Percentiles rank a stretch among this genome's conserved stretches.
Conservation (phyloP, 441 rosid species). For the Arabidopsis lyrata region DNA sequence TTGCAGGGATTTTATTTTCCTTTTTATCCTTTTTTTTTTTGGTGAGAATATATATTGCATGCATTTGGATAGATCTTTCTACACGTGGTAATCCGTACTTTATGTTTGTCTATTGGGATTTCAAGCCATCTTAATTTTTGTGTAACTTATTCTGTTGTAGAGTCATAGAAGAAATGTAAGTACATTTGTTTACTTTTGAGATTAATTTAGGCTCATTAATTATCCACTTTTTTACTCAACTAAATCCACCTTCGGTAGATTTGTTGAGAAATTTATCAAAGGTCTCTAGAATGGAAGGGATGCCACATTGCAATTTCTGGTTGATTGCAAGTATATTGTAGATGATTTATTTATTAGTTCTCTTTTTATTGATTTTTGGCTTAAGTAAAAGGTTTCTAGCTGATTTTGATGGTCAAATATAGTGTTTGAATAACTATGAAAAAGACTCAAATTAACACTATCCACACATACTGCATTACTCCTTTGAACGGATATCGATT, state of each 20-base stretch:
- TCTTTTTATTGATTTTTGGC: background rate
- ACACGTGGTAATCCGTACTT: slow-evolving; percentile 27
- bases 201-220: background rate
- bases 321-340: background rate
- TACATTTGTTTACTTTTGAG: slow-evolving; percentile 14
- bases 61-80: slow-evolving; percentile 22
- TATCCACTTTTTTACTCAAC: background rate
- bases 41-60: slow-evolving; percentile 21
- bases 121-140: background rate
- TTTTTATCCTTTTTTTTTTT: background rate
- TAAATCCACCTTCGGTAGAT: slow-evolving; percentile 18
- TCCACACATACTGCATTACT: background rate
- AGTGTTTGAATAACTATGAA: background rate
- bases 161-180: background rate
- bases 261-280: background rate
- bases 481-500: background rate
- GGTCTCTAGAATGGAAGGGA: background rate
- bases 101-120: slow-evolving; percentile 27
- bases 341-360: background rate
- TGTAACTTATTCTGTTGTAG: slow-evolving; percentile 5
- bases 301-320: background rate
- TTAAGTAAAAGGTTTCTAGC: background rate
- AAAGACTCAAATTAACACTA: too few relatives aligned
- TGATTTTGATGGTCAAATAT: background rate
- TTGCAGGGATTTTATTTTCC: slow-evolving; percentile 1